Conservation (phyloP, 2,329 filamentous ascomycete species). For the Sporothrix phasma region DNA sequence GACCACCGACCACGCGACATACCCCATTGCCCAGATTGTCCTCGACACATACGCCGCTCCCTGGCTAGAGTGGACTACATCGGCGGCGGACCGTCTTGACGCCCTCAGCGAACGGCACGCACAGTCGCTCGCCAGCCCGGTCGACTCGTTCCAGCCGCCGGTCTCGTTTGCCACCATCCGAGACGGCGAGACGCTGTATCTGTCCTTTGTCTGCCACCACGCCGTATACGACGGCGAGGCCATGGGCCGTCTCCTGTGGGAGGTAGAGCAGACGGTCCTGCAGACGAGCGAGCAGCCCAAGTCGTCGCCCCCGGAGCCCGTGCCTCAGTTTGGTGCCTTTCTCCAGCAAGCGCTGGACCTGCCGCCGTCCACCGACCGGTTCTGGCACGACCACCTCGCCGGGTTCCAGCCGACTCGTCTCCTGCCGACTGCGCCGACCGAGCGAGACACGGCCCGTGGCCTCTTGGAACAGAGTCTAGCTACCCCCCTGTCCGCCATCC, state of each 20-base stretch:
- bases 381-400: constrained; percentile 54
- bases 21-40: constrained; percentile 65
- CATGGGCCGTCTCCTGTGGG: constrained; percentile 57
- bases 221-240: constrained; percentile 80
- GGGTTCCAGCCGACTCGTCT: constrained; percentile 33
- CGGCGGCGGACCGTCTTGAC: constrained; percentile 23
- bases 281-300: constrained; percentile 35
- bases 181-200: constrained; percentile 24
- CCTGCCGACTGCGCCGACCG: not conserved
- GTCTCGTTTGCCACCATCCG: constrained; percentile 36
- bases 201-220: constrained; percentile 58
- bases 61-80: constrained; percentile 28
- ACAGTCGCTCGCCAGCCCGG: constrained; percentile 27
- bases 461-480: constrained; percentile 24
- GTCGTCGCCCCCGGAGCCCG: constrained; percentile 14
- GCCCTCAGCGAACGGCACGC: constrained; percentile 33
- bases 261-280: constrained; percentile 53
- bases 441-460: not conserved
- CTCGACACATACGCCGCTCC: constrained; percentile 36
- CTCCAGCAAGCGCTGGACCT: constrained; percentile 46
- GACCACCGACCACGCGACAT: constrained; percentile 47
- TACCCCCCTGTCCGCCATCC: constrained; percentile 35
- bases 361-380: constrained; percentile 42
- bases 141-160: constrained; percentile 38
- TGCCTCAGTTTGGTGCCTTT: constrained; percentile 53